A percentile compares a stretch with the other conserved stretches of the same genome.
Conservation (phyloP, 2,329 filamentous ascomycete species). For the Bimuria novae-zelandiae region DNA sequence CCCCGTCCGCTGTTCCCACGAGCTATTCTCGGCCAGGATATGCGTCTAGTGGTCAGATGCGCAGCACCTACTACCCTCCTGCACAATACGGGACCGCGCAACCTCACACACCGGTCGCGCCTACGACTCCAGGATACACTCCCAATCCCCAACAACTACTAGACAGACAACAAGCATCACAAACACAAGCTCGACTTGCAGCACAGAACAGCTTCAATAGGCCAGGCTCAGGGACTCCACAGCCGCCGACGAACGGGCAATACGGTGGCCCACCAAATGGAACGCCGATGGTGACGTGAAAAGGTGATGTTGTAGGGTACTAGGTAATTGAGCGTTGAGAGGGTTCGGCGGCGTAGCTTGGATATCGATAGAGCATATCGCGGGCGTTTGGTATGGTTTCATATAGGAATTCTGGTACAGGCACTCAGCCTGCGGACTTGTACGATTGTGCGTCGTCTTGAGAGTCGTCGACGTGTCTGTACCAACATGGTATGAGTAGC, state of each 20-base stretch:
- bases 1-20: constrained; percentile 25
- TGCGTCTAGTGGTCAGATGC: constrained; percentile 35
- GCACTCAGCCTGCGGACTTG: background rate
- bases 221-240: constrained; percentile 43
- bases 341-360: background rate
- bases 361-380: constrained; percentile 3
- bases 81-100: constrained; percentile 40
- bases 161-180: constrained; percentile 39
- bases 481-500: background rate
- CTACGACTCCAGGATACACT: constrained; percentile 25
- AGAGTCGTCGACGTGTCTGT: background rate
- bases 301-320: background rate
- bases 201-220: constrained; percentile 42
- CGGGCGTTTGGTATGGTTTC: constrained; percentile 2
- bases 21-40: constrained; percentile 36
- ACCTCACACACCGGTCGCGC: constrained; percentile 31
- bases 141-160: constrained; percentile 43
- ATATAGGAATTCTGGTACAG: background rate
- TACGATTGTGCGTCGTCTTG: too few species aligned
- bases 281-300: constrained; percentile 31
- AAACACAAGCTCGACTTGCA: constrained; percentile 43
- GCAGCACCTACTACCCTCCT: constrained; percentile 40
- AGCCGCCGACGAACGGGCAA: constrained; percentile 37
- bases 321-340: background rate
- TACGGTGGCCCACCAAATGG: constrained; percentile 31